Evolutionary conservation across 106 monocot species (phyloP).

Genomic region (Acorus calamus): DNA sequence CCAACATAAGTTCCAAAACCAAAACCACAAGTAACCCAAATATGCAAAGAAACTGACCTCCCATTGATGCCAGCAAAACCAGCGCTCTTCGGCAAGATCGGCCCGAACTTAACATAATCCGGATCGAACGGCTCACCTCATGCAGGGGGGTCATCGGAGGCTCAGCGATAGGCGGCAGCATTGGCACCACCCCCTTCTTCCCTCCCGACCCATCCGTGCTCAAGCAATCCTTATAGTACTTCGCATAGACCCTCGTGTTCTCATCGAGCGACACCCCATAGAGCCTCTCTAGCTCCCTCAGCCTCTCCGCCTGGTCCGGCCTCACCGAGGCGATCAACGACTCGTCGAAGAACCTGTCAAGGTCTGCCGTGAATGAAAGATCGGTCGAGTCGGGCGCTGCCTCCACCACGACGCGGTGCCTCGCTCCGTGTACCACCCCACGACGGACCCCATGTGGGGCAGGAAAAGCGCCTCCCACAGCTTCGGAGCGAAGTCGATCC

Average conservation of each 20-base stretch:
- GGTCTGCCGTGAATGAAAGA: constrained; percentile 18
- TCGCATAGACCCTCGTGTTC: constrained; percentile 33
- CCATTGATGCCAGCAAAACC: constrained; percentile 12
- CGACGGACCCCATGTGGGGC: constrained; percentile 46
- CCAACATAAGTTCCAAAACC: background rate
- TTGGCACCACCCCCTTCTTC: constrained; percentile 12
- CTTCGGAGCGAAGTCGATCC: constrained; percentile 47
- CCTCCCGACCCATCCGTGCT: constrained; percentile 1
- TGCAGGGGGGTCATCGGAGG: constrained; percentile 29
- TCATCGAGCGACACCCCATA: constrained; percentile 33
- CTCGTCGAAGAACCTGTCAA: constrained; percentile 26
- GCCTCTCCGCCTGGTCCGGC: constrained; percentile 38
- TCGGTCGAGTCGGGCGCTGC: constrained; percentile 26
- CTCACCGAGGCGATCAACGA: constrained; percentile 20
- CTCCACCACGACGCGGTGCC: constrained; percentile 27
- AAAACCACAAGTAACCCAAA: background rate
- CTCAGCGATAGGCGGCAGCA: constrained; percentile 32
- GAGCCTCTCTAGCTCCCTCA: constrained; percentile 24
- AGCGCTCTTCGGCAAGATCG: constrained; percentile 39
- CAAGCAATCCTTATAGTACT: constrained; percentile 32
- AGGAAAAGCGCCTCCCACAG: constrained; percentile 43
- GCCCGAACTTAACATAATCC: constrained; percentile 45
- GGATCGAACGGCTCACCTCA: constrained; percentile 34
- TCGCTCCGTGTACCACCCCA: constrained; percentile 37
- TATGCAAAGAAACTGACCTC: constrained; percentile 8